These are phyloP conservation scores for Talaromyces sp. DNA, from an alignment of 2,329 filamentous ascomycete species.

Conservation along the genomic window DNA sequence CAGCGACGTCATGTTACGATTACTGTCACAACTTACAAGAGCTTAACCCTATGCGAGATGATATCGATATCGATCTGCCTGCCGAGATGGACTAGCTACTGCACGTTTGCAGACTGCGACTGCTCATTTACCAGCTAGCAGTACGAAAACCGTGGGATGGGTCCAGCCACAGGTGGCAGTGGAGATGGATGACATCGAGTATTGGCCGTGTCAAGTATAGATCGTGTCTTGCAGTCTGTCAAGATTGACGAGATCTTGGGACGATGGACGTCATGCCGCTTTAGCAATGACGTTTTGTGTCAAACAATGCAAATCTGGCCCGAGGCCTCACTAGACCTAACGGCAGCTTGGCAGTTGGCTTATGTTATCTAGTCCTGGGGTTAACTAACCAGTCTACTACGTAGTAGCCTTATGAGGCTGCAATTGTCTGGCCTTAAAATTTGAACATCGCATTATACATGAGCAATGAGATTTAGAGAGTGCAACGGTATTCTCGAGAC, in stretches of 20 bases:
- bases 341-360: background rate
- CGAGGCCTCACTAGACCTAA: background rate
- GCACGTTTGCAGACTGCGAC: background rate
- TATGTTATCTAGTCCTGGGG: background rate
- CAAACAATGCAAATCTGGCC: constrained; percentile 7
- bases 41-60: background rate
- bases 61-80: background rate
- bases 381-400: too few species aligned
- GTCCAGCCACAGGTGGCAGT: background rate
- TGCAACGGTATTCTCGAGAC: background rate
- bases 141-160: background rate
- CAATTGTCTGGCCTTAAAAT: background rate
- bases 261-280: background rate
- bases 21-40: background rate
- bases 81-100: background rate
- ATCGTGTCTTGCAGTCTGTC: background rate
- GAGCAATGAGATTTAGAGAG: background rate
- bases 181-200: background rate
- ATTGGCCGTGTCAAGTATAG: background rate
- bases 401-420: background rate
- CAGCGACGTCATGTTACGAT: constrained; percentile 1
- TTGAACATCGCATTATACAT: background rate
- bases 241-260: background rate
- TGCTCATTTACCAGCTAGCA: background rate
- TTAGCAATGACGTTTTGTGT: constrained; percentile 2